Conservation (phyloP, 2,329 filamentous ascomycete species). For the Aspergillus glaucus region DNA sequence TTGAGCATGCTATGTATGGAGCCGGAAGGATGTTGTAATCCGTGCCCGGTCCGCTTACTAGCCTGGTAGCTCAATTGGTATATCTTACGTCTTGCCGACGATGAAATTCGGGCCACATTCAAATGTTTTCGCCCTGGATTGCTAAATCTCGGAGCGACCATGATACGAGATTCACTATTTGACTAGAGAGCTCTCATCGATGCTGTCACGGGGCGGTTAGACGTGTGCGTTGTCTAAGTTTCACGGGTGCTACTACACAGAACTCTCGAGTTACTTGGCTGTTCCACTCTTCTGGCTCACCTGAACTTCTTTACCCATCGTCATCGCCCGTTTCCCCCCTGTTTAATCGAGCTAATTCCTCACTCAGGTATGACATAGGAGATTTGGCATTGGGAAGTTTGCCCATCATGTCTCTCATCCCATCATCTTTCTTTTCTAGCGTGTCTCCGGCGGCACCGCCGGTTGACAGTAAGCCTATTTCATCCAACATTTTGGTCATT, state of each 20-base stretch:
- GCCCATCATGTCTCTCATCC: conserved; percentile 19
- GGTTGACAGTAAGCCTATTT: conserved; percentile 17
- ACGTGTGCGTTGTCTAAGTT: background rate
- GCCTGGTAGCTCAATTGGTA: background rate
- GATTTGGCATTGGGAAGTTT: background rate
- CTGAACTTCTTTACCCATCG: too few species aligned
- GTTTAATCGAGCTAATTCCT: background rate
- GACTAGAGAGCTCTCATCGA: background rate
- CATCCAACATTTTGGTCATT: conserved; percentile 50
- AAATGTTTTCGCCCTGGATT: background rate
- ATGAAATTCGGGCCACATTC: background rate
- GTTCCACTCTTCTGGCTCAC: too few species aligned
- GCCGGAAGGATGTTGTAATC: background rate
- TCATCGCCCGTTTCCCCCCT: too few species aligned
- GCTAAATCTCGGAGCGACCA: background rate
- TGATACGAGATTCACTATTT: too few species aligned
- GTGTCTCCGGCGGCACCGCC: conserved; percentile 14
- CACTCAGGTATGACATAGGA: background rate
- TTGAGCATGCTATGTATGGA: background rate
- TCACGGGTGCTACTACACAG: background rate
- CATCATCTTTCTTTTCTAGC: conserved; percentile 10
- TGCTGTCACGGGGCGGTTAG: background rate
- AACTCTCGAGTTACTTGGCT: background rate
- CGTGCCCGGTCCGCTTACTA: background rate
- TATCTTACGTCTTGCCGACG: background rate